Evolutionary conservation across 2,329 filamentous ascomycete genomes (phyloP), one percentile per base, ranked within the genome.

Genomic region (Emmonsiellopsis sp.): DNA sequence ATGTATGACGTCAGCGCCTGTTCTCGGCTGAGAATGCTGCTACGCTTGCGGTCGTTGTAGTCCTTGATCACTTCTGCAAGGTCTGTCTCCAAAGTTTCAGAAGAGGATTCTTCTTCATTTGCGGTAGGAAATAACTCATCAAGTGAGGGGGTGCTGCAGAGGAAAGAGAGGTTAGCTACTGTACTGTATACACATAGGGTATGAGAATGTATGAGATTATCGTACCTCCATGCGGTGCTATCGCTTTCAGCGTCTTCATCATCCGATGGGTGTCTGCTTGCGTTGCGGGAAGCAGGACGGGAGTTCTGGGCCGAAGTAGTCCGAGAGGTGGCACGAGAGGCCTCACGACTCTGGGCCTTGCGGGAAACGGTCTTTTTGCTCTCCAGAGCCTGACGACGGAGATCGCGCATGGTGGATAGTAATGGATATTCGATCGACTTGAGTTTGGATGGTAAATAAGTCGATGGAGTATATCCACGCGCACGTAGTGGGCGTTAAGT

Each of bases 41-140:
- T 89, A 59, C 85, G 83, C 76, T 94, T 95, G 62, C 87, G 84
- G 61, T 87, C 82, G 52, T 85, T 76, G 31, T 95, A 80, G 60
- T 87, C 83, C 47, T 85, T 77, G 57, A 94, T 83, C 54, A 84
- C 80, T 57, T 84, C 79, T 31, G 78, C 74, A 35, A 91, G 71
- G 54, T 81, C 78, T 13, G 80, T 72, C 45, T 82, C 79, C 79
- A 86, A 87, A 16, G 74, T 73, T 30, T 78, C 77, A 11, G 71
- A 68, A 10, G 71, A 68, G 15, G 76, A 67, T 30, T 77, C 73
- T 7, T 79, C 77, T 51, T 82, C 79, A n/a, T 76, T 76, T 43
- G 72, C 72, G 44, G 76, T 73, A 13, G 38, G 20, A 48, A 78
- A 71, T 37, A 85, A 74, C 37, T 84, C 83, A 59, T 89, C 86